A percentile compares a stretch with the other conserved stretches of the same genome.
Conservation (phyloP, 73 alveolate species). For the Halteria grandinella region DNA sequence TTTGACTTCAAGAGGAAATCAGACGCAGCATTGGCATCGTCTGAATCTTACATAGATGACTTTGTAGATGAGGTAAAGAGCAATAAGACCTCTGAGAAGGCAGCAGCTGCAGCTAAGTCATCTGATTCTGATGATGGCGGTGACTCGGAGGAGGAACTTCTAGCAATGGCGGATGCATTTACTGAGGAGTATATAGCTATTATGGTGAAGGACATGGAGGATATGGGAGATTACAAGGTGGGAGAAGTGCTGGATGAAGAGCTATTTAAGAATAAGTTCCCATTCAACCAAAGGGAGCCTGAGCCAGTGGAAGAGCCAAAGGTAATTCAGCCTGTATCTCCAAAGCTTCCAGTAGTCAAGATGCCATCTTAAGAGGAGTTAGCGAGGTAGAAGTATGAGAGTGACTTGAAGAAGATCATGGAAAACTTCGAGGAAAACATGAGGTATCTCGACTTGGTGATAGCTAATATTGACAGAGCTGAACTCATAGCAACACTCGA, state of each 20-base stretch:
- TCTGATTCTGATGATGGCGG: conserved; percentile 2
- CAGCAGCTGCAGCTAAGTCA: too few species aligned
- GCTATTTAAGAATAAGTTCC: conserved; percentile 7
- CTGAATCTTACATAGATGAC: conserved; percentile 34
- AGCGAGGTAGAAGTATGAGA: neutral
- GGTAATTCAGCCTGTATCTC: conserved; percentile 29
- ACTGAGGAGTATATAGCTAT: conserved; percentile 11
- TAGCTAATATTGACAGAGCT: neutral
- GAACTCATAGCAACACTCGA: conserved; percentile 17
- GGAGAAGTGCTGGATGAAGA: conserved; percentile 29
- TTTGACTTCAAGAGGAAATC: conserved; percentile 6
- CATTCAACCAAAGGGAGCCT: conserved; percentile 16
- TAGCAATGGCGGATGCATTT: conserved; percentile 26
- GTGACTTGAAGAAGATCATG: neutral
- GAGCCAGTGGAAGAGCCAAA: conserved; percentile 21
- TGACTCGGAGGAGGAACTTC: conserved; percentile 9
- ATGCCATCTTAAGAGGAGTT: conserved; percentile 12
- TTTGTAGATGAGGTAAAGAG: too few species aligned
- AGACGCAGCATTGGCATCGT: conserved; percentile 19
- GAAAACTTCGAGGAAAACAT: neutral
- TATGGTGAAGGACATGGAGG: conserved; percentile 19
- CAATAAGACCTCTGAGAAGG: neutral
- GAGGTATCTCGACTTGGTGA: conserved; percentile 3
- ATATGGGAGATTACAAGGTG: conserved; percentile 4
- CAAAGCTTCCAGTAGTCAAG: conserved; percentile 2